Base-by-base conservation (phyloP, 768 basidiomycete species). In the Lepiota brunneoincarnata region DNA sequence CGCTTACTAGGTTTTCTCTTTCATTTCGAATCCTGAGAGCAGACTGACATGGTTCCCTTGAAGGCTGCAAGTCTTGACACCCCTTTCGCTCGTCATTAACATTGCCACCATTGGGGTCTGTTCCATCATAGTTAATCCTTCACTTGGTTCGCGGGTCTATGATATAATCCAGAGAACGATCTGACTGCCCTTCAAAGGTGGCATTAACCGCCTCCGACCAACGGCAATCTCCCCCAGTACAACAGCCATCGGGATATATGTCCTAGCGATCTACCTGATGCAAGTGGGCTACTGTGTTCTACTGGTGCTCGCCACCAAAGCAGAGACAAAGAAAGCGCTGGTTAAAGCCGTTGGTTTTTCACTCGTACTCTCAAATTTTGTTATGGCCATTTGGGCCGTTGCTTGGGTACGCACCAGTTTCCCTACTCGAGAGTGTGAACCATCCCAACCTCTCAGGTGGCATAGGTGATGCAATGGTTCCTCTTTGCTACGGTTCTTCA, bases 281-380 rank as follows among this genome's bases (percentile, higher is more conserved):
- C 86, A 89, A 69, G 76, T 97, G 44, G 93, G 89, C 0, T 94
- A 94, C 65, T 95, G 93, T 58, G 57, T 91, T 11, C 70, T 93
- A 15, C 79, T 98, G 3, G 81, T 93, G 1, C 60, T 87, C 0
- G 83, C 86, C 0, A 75, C 78, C 39, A 91, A 84, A 57, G 75
- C 81, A 0, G 91, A 93, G 64, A 96, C 93, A 4, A 94, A 93
- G 86, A 77, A 71, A 51, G 80, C 89, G 0, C 66, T 93, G 2
- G 78, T 87, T 2, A 84, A 90, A 63, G 93, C 84, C 9, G 88
- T 93, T n/a, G 94, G 91, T 0, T 62, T 87, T 2, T 78, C 85
- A 5, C 78, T 95, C 39, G 87, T 92, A 2, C 64, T 87, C 15
- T 78, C 90, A 2, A 93, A 96, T 58, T 87, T 89, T 80, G 60